Evolutionary conservation across 1,284 basidiomycete genomes (phyloP), one percentile per base, ranked within the genome.

Genomic region (Ganoderma multipileum): DNA sequence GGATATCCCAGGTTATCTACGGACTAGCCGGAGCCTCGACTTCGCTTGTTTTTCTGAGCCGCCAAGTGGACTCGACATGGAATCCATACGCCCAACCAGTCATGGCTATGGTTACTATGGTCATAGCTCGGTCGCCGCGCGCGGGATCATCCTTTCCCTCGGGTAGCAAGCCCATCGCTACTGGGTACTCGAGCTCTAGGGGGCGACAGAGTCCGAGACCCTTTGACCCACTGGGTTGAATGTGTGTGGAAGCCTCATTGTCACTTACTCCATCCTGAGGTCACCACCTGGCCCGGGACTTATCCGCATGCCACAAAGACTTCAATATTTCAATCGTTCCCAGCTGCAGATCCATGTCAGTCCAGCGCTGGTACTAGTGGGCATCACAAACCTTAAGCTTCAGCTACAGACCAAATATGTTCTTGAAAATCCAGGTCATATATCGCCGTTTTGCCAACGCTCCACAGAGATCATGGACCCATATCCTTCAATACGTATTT

Each of bases 151-250:
- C n/a, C n/a, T n/a, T n/a, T n/a, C n/a, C n/a, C n/a, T n/a, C n/a
- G n/a, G n/a, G n/a, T n/a, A n/a, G n/a, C n/a, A n/a, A n/a, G n/a
- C n/a, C n/a, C n/a, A n/a, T n/a, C n/a, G n/a, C n/a, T n/a, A n/a
- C n/a, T n/a, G n/a, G n/a, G n/a, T n/a, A n/a, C n/a, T n/a, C n/a
- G n/a, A n/a, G n/a, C n/a, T n/a, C n/a, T n/a, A n/a, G n/a, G n/a
- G n/a, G n/a, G n/a, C n/a, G n/a, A 7, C 20, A 23, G 2, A 55
- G 18, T 30, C 30, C 52, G 18, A 5, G 6, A 16, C 76, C 57
- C 78, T 84, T 75, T 78, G 42, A 20, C 42, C 42, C 42, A 18
- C 42, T 18, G 2, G 42, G n/a, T n/a, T n/a, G 16, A 42, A 42
- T 42, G 42, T 42, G 18, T n/a, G 42, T 4, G 18, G 42, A 42